These are phyloP conservation scores for Fomitopsis serialis DNA, from an alignment of 768 basidiomycete genomes.

Conservation along the genomic window DNA sequence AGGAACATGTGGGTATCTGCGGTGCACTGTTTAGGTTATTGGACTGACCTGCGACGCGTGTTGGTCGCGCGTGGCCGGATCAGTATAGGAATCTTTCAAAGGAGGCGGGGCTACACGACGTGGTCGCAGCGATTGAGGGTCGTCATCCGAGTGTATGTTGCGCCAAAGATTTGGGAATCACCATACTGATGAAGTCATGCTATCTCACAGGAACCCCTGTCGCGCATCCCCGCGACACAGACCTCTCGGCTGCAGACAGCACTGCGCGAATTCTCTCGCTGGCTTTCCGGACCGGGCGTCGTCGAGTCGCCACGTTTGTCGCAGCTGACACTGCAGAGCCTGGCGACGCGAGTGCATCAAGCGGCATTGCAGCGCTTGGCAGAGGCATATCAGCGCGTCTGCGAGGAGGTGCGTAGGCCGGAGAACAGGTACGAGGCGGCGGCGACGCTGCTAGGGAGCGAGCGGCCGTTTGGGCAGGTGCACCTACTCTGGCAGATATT, in stretches of 20 bases:
- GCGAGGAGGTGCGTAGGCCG: constrained; percentile 68
- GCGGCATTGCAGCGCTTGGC: constrained; percentile 66
- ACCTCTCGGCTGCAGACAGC: constrained; percentile 57
- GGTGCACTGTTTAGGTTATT: neutral
- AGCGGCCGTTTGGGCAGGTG: constrained; percentile 79
- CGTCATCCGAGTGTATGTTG: constrained; percentile 34
- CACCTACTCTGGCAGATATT: constrained; percentile 73
- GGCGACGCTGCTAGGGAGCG: constrained; percentile 74
- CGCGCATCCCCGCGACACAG: constrained; percentile 63
- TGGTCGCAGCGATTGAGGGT: constrained; percentile 38
- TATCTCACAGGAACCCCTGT: constrained; percentile 58
- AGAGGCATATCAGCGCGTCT: constrained; percentile 64
- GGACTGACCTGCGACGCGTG: neutral
- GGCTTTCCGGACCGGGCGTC: constrained; percentile 81
- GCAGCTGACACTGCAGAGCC: constrained; percentile 58
- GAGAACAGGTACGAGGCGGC: constrained; percentile 90
- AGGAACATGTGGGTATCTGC: constrained; percentile 68
- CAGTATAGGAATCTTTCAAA: constrained; percentile 47
- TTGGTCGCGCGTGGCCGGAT: too few relatives aligned
- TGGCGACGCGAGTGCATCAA: constrained; percentile 71
- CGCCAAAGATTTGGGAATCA: neutral
- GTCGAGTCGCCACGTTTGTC: constrained; percentile 77
- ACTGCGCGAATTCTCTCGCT: constrained; percentile 69
- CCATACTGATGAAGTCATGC: neutral
- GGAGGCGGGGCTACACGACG: constrained; percentile 49